Conservation (phyloP, 2,329 filamentous ascomycete genomes). For the Trichoderma sp. region DNA sequence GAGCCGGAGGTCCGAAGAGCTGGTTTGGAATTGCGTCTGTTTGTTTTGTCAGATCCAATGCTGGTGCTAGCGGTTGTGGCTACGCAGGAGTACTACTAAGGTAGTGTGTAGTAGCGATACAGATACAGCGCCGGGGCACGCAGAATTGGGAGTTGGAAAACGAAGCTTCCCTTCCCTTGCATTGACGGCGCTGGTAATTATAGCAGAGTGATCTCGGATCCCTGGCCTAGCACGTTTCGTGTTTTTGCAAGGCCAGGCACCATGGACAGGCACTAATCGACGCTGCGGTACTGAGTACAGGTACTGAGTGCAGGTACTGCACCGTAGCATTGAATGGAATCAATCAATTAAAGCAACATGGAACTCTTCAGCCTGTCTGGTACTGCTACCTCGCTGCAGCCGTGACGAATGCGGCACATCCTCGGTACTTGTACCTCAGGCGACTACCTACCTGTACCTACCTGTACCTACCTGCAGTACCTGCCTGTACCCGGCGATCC, state of each 20-base stretch:
- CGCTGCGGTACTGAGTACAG: too few relatives aligned
- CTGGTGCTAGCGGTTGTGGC: neutral
- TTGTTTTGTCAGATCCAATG: neutral
- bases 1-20: slow-evolving; percentile 11
- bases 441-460: neutral
- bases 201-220: neutral
- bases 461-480: too few relatives aligned
- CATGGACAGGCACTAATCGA: neutral
- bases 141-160: neutral
- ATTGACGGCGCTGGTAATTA: neutral
- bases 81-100: neutral
- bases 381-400: neutral
- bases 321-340: neutral
- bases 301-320: too few relatives aligned
- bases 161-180: neutral
- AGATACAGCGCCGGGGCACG: too few relatives aligned
- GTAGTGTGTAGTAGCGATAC: too few relatives aligned
- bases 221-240: neutral
- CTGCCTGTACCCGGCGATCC: too few relatives aligned
- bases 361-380: neutral
- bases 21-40: neutral
- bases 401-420: slow-evolving; percentile 21
- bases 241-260: neutral
- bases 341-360: neutral
- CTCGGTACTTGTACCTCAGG: slow-evolving; percentile 26